Evolutionary conservation across 2,329 filamentous ascomycete genomes (phyloP), one percentile per base, ranked within the genome.

Genomic region (Coniella vitis): DNA sequence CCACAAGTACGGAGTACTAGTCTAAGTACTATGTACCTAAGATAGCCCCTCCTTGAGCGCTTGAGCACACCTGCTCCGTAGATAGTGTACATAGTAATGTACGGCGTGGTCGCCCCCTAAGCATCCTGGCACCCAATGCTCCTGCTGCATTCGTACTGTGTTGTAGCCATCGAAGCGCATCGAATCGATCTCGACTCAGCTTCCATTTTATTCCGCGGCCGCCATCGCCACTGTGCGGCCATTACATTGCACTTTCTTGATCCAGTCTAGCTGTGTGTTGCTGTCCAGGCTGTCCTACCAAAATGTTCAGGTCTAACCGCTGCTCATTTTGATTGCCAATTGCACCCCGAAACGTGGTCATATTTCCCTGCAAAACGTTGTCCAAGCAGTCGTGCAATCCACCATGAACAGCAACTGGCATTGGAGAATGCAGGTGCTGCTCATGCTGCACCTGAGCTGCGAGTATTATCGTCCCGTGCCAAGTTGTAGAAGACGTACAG

Each of bases 151-250:
- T 36, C 40, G 17, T 25, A 41, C 29, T 41, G 13, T 41, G 40
- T 42, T 32, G 40, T 17, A 32, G 17, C 29, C 31, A 34, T 32
- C 40, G 40, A 42, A 42, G 20, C 40, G n/a, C 22, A 42, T 42
- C 40, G 29, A 42, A 42, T 19, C 25, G 25, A n/a, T 42, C 25
- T 42, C 16, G 39, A 16, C 25, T 41, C 14, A 40, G 38, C 39
- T 32, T 19, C 12, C 8, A 16, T 19, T 13, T 22, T 29, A 5
- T 29, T 29, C 25, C 25, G 25, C 25, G 5, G 5, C 10, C 25
- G 25, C 25, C 25, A 29, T 29, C 25, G 25, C 25, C 25, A 29
- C 25, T 42, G 40, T 42, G 25, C 16, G 32, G 4, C 17, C 13
- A 7, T 38, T 38, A 2, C 14, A 19, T 22, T 22, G 12, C 21